Percentiles rank a stretch among this genome's conserved stretches.
Evolutionary conservation across 768 basidiomycete genomes (phyloP).

Genomic region (Daedaleopsis nitida): DNA sequence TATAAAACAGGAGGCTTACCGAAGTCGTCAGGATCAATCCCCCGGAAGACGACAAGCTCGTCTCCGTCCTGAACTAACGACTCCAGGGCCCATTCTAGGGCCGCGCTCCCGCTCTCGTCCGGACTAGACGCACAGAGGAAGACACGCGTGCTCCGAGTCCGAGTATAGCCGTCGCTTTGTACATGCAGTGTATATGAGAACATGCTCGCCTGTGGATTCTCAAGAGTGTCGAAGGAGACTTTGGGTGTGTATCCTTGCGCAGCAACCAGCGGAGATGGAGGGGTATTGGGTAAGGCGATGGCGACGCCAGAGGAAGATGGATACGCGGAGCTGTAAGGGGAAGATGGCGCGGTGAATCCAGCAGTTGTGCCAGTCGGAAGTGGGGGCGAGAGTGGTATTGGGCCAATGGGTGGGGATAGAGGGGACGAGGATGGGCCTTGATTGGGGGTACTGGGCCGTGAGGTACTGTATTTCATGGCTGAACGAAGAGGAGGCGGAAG

Average conservation of each 20-base stretch:
- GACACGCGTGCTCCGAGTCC: constrained; percentile 77
- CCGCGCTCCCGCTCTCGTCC: constrained; percentile 86
- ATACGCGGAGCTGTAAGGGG: constrained; percentile 3
- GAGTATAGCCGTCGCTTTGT: constrained; percentile 78
- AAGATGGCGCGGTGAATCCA: constrained; percentile 19
- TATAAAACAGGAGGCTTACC: constrained; percentile 45
- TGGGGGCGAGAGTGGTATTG: constrained; percentile 14
- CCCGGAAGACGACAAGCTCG: constrained; percentile 89
- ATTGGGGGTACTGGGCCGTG: constrained; percentile 29
- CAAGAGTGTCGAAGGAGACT: constrained; percentile 88
- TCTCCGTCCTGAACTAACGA: constrained; percentile 85
- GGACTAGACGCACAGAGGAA: constrained; percentile 88
- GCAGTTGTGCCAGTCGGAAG: constrained; percentile 10
- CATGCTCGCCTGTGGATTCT: constrained; percentile 79
- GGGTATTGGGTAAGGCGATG: constrained; percentile 14
- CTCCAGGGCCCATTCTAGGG: constrained; percentile 92
- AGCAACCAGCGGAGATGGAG: constrained; percentile 23
- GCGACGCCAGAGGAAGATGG: constrained; percentile 15
- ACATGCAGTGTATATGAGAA: constrained; percentile 87
- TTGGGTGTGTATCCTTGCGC: constrained; percentile 52
- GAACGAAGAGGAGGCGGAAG: constrained; percentile 45
- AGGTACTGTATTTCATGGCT: constrained; percentile 51
- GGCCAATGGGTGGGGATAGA: constrained; percentile 14
- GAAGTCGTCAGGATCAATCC: constrained; percentile 84
- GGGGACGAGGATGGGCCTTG: constrained; percentile 20